A percentile compares a stretch with the other conserved stretches of the same genome.
phyloP scores from a whole-genome alignment of 2,329 filamentous ascomycete genomes.

The Phialophora tarda region DNA sequence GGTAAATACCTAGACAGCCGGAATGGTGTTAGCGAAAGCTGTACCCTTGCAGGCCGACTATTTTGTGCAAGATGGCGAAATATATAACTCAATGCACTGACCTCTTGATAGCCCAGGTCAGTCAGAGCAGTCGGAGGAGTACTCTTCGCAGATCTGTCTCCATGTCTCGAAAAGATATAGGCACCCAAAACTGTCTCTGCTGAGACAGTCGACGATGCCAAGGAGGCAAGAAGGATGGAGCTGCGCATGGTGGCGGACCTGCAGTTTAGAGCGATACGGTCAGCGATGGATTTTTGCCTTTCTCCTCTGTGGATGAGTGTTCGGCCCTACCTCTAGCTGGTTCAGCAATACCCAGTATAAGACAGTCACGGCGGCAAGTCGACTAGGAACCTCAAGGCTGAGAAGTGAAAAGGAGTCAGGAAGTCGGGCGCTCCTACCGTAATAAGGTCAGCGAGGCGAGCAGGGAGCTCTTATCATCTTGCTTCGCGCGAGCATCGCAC shows the following conservation, averaged over 20 bases:
- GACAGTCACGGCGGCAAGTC: not conserved
- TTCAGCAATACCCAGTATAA: not conserved
- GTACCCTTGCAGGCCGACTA: not conserved
- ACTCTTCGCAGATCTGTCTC: constrained; percentile 82
- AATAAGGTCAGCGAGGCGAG: constrained; percentile 25
- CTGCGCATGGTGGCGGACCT: constrained; percentile 27
- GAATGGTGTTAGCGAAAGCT: not conserved
- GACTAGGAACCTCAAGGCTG: constrained; percentile 10
- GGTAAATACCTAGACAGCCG: constrained; percentile 58
- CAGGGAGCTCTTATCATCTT: constrained; percentile 5
- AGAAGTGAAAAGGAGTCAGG: not conserved
- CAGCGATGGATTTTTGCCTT: not conserved
- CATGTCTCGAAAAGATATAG: constrained; percentile 89
- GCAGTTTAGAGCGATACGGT: not conserved
- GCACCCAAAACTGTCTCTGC: constrained; percentile 76
- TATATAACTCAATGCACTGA: not conserved
- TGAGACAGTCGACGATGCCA: constrained; percentile 25
- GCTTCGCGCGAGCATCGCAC: not conserved
- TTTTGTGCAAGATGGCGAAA: not conserved
- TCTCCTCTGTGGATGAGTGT: not conserved
- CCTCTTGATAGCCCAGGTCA: constrained; percentile 75
- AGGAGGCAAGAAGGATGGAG: constrained; percentile 30
- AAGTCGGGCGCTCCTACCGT: constrained; percentile 21
- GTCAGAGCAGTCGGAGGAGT: constrained; percentile 75
- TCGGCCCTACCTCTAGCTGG: constrained; percentile 11